A percentile compares a stretch with the other conserved stretches of the same genome.
phyloP scores from a whole-genome alignment of 2,329 filamentous ascomycete genomes.

The Claviceps sp. region DNA sequence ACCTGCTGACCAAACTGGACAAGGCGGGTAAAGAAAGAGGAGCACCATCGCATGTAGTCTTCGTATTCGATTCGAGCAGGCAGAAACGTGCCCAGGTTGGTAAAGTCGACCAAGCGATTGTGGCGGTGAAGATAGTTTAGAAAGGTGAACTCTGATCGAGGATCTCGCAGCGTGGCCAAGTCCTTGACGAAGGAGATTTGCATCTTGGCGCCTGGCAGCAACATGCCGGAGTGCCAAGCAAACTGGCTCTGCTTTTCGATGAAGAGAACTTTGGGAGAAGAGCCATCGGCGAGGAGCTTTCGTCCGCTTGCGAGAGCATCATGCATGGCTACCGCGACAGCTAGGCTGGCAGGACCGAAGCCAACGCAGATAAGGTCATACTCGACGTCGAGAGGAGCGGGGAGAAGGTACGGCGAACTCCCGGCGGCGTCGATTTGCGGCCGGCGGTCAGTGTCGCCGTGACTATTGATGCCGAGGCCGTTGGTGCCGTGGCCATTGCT shows the following conservation, averaged over 20 bases:
- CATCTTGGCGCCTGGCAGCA: slow-evolving; percentile 87
- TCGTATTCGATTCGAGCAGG: slow-evolving; percentile 83
- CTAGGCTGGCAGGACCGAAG: slow-evolving; percentile 82
- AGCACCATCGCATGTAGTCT: slow-evolving; percentile 91
- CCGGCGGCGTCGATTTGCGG: slow-evolving; percentile 12
- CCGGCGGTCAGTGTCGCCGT: slow-evolving; percentile 4
- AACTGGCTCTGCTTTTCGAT: slow-evolving; percentile 75
- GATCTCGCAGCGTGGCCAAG: slow-evolving; percentile 77
- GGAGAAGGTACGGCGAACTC: slow-evolving; percentile 24
- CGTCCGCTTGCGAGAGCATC: slow-evolving; percentile 51
- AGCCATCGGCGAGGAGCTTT: slow-evolving; percentile 25
- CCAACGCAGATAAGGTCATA: slow-evolving; percentile 84
- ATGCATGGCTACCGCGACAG: slow-evolving; percentile 78
- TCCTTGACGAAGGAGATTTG: slow-evolving; percentile 98
- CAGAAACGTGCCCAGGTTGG: slow-evolving; percentile 79
- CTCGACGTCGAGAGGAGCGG: slow-evolving; percentile 46
- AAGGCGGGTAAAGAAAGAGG: slow-evolving; percentile 58
- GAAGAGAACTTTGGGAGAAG: slow-evolving; percentile 63
- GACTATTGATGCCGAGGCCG: not conserved
- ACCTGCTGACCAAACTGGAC: slow-evolving; percentile 73
- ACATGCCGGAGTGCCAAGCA: slow-evolving; percentile 91
- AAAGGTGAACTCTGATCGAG: slow-evolving; percentile 85
- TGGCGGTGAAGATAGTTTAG: slow-evolving; percentile 84
- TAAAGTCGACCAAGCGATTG: slow-evolving; percentile 74
- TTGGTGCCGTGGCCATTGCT: slow-evolving; percentile 1